Percentiles rank a stretch among this genome's conserved stretches.
phyloP scores from a whole-genome alignment of 352 stramenopile genomes.

The Globisporangium carolinianum region DNA sequence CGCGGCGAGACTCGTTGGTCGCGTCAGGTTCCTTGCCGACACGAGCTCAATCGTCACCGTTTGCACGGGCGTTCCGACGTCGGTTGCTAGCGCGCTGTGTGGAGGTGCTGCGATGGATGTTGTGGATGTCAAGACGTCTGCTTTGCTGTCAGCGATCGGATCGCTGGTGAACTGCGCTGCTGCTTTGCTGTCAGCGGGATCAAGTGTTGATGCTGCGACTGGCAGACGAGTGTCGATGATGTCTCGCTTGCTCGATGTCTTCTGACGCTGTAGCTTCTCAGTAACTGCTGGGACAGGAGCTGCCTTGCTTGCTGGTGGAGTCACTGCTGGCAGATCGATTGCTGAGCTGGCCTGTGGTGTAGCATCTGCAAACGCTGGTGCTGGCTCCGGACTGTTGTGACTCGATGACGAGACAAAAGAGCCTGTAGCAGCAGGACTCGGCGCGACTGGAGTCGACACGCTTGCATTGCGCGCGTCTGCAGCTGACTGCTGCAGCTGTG shows the following conservation, averaged over 20 bases:
- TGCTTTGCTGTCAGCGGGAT: not conserved
- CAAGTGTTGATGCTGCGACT: not conserved
- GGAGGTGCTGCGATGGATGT: not conserved
- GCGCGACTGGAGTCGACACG: not conserved
- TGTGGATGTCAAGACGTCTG: not conserved
- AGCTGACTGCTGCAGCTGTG: not conserved
- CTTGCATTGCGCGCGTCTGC: not conserved
- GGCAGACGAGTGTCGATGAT: not conserved
- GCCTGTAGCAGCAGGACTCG: not conserved
- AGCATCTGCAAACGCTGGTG: not conserved
- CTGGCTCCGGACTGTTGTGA: not conserved
- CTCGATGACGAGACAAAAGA: no score
- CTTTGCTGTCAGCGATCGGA: not conserved
- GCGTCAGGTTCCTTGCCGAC: constrained; percentile 16
- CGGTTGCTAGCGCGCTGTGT: not conserved
- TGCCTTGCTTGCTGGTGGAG: not conserved
- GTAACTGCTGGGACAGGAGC: not conserved
- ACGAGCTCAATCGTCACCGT: constrained; percentile 24
- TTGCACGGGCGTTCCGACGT: constrained; percentile 4
- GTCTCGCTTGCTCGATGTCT: not conserved
- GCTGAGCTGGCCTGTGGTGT: not conserved
- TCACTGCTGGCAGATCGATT: not conserved
- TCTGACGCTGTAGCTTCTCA: not conserved
- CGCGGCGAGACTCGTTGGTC: constrained; percentile 23
- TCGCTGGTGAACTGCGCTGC: no score